These are phyloP conservation scores for Komagataella phaffii DNA, from an alignment of 805 yeast genomes.

Conservation along the genomic window DNA sequence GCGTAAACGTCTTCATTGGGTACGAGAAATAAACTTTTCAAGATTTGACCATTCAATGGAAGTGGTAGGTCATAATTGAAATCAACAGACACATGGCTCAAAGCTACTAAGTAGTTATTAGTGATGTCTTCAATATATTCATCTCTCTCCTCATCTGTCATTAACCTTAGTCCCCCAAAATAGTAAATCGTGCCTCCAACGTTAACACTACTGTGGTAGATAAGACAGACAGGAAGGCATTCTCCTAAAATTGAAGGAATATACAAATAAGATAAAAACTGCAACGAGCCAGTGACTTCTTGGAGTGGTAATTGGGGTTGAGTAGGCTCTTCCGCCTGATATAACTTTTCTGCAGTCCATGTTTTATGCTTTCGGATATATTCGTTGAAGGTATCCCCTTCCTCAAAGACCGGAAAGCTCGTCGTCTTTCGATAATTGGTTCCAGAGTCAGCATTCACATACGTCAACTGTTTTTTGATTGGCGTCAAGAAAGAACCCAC, in stretches of 20 bases:
- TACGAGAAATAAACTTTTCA: constrained; percentile 27
- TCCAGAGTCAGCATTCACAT: not conserved
- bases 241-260: not conserved
- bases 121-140: constrained; percentile 13
- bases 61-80: constrained; percentile 26
- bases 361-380: not conserved
- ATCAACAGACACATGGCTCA: constrained; percentile 15
- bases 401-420: not conserved
- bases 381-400: not conserved
- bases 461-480: not conserved
- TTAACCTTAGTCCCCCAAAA: constrained; percentile 29
- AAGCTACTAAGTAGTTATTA: constrained; percentile 17
- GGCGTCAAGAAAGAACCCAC: not conserved
- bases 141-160: constrained; percentile 12
- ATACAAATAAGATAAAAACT: not conserved
- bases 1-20: constrained; percentile 23
- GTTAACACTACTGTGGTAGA: constrained; percentile 6
- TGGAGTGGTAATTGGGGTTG: not conserved
- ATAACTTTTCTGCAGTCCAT: not conserved
- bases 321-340: not conserved
- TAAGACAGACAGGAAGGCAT: not conserved
- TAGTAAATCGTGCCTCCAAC: constrained; percentile 17
- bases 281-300: not conserved
- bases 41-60: constrained; percentile 26
- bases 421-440: not conserved